Evolutionary conservation across 225 moss, liverwort and hornwort species (phyloP).

Genomic region (Rhytidiadelphus loreus): DNA sequence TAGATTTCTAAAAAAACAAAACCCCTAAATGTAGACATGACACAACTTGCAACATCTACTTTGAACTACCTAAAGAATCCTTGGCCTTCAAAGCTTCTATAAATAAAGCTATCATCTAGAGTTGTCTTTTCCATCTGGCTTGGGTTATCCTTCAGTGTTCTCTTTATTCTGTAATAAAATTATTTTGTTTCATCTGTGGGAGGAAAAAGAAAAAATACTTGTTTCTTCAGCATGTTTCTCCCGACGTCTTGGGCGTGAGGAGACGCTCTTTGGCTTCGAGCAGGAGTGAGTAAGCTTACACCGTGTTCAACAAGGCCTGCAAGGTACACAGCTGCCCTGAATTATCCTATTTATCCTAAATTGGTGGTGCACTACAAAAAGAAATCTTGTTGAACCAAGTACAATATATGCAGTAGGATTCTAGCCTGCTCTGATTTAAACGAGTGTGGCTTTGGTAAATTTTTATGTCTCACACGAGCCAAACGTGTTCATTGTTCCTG

Average conservation of each 20-base stretch:
- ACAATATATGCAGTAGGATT: background rate
- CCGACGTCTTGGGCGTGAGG: slow-evolving; percentile 58
- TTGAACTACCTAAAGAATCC: too few species aligned
- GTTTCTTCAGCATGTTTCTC: background rate
- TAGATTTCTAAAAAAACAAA: too few species aligned
- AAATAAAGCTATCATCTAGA: too few species aligned
- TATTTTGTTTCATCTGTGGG: background rate
- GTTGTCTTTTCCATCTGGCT: too few species aligned
- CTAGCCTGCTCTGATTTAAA: background rate
- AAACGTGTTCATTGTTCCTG: too few species aligned
- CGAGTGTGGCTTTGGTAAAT: too few species aligned
- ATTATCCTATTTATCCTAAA: background rate
- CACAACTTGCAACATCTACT: too few species aligned
- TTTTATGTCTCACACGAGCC: too few species aligned
- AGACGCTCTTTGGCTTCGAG: slow-evolving; percentile 77
- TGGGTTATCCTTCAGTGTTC: background rate
- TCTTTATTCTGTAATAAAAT: background rate
- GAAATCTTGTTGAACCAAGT: background rate
- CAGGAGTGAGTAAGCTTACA: slow-evolving; percentile 99
- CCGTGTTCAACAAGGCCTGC: slow-evolving; percentile 80
- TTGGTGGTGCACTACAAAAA: background rate
- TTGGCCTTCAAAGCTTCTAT: too few species aligned
- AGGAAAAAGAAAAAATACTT: background rate
- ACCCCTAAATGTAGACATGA: too few species aligned
- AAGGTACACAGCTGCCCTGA: background rate